A percentile compares a stretch with the other conserved stretches of the same genome.
These are phyloP conservation scores for Raddia distichophylla DNA, from an alignment of 176 grass and related monocot genomes.

Conservation along the genomic window DNA sequence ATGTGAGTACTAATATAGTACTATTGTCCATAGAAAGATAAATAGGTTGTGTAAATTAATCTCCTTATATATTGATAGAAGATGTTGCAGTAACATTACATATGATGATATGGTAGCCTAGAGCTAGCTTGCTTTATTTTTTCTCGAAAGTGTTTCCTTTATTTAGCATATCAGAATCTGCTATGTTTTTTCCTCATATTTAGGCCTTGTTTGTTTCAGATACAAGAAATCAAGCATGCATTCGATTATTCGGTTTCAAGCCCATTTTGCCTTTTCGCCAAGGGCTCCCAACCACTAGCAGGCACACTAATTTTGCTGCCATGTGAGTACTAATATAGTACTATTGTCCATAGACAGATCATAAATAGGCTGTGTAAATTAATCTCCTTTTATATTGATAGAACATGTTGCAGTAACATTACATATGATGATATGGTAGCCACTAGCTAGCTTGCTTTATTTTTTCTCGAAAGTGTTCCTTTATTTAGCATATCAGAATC, in stretches of 20 bases:
- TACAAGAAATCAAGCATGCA: background rate
- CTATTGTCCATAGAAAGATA: background rate
- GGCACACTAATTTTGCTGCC: background rate
- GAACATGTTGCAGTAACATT: background rate
- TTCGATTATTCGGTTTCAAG: background rate
- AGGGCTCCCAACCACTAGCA: constrained; percentile 19
- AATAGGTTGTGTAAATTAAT: background rate
- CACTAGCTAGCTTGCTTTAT: background rate
- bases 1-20: background rate
- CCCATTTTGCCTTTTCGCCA: background rate
- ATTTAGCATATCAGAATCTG: background rate
- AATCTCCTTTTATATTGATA: background rate
- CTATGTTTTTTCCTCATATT: background rate
- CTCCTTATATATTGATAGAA: background rate
- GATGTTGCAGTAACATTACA: background rate
- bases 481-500: background rate
- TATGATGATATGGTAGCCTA: background rate
- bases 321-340: constrained; percentile 12
- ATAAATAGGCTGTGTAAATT: background rate
- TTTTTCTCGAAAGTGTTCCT: background rate
- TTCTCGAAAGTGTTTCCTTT: background rate
- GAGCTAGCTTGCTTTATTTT: background rate
- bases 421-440: background rate
- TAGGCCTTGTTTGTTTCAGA: too few species aligned
- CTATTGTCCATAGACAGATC: background rate